These are phyloP conservation scores for Aphanocladium album DNA, from an alignment of 2,329 filamentous ascomycete genomes.

Conservation along the genomic window DNA sequence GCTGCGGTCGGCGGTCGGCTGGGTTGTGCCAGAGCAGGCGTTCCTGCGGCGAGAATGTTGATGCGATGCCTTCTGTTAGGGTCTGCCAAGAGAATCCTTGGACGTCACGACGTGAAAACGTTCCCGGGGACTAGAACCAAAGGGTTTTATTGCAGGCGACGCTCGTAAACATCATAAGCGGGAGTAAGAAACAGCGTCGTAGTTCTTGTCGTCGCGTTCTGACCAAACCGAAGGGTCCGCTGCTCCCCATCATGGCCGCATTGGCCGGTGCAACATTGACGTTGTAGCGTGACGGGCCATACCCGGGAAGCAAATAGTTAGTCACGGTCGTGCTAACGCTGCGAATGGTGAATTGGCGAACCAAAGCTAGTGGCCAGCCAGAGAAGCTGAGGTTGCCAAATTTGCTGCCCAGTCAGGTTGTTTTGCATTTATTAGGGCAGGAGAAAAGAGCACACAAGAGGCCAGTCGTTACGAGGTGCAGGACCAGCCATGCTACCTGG, in stretches of 20 bases:
- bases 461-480: not conserved
- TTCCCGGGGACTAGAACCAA: not conserved
- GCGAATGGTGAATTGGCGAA: not conserved
- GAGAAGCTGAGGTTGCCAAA: not conserved
- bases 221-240: not conserved
- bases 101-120: not conserved
- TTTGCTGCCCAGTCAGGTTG: not conserved
- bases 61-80: not conserved
- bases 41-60: not conserved
- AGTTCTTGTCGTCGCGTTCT: not conserved
- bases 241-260: not conserved
- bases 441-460: not conserved
- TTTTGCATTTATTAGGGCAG: not conserved
- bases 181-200: not conserved
- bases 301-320: not conserved
- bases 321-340: not conserved
- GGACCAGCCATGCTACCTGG: not conserved
- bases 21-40: not conserved
- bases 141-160: not conserved
- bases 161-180: not conserved
- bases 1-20: not conserved
- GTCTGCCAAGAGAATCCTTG: not conserved
- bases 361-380: not conserved
- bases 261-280: conserved; percentile 5
- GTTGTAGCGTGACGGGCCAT: conserved; percentile 3